Evolutionary conservation across 306 rosid genomes (phyloP), one percentile per base, ranked within the genome.

Genomic region (Lotus japonicus): DNA sequence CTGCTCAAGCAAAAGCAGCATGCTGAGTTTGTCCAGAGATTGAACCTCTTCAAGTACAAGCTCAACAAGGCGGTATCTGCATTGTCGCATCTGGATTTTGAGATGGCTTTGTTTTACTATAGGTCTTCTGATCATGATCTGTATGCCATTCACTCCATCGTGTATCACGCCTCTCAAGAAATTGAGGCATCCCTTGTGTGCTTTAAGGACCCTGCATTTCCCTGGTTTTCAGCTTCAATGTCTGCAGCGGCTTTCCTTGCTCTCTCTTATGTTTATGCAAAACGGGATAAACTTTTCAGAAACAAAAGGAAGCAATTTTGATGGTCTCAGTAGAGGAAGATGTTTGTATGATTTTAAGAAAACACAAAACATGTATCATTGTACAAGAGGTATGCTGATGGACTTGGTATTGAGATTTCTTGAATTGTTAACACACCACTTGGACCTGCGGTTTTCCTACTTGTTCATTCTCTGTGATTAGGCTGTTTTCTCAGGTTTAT

Each of bases 281-380:
- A 75, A 83, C 75, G 82, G 69, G 81, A 84, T 71, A 83, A 82
- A 67, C 75, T 87, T 68, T 95, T 95, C 80, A 87, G 85, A 75
- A 95, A 82, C 78, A 95, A 95, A 81, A 80, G 96, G 65, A 95
- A 91, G 89, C 97, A 88, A 75, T 95, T 95, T 84, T 95, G 96
- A 90, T 60, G 81, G 53, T 52, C 59, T 66, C 69, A 58, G 74
- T 46, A 55, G 76, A 70, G 67, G 80, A 71, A 54, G 36, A 46
- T 44, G 64, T 83, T 80, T 88, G 90, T 88, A 82, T 51, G 74
- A 62, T 85, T 83, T 68, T 68, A 72, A 59, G 73, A 66, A 72
- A 79, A 80, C 72, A 76, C 72, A 49, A 46, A 66, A 78, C 73
- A 41, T 83, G 87, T 84, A 83, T 65, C 76, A 79, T 77, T 77